phyloP scores from a whole-genome alignment of 371 early-diverging fungal species.

The Blyttiomyces sp. region DNA sequence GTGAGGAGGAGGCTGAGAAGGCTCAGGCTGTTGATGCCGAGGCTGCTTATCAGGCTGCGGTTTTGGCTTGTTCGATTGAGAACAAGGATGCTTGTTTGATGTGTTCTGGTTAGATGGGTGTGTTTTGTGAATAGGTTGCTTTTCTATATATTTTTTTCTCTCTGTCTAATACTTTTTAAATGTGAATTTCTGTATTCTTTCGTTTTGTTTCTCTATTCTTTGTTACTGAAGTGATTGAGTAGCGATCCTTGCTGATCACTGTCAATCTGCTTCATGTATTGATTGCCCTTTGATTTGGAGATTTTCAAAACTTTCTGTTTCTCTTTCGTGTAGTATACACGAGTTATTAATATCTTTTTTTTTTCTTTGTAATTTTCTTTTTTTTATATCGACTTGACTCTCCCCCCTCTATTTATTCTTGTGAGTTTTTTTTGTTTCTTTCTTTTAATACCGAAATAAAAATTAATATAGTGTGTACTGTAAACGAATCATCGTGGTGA shows the following conservation, averaged over 20 bases:
- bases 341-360: not conserved
- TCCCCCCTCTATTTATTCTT: not conserved
- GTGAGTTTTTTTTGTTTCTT: not conserved
- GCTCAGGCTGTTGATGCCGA: constrained; percentile 25
- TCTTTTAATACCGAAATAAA: not conserved
- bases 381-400: not conserved
- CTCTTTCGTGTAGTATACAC: not conserved
- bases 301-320: not conserved
- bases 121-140: not conserved
- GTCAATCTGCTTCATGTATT: not conserved
- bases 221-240: too few species aligned
- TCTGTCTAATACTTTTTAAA: not conserved
- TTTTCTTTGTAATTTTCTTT: not conserved
- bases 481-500: not conserved
- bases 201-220: too few species aligned
- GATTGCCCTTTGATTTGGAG: not conserved
- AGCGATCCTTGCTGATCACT: too few species aligned
- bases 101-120: constrained; percentile 54
- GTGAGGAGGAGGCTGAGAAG: constrained; percentile 5
- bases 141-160: not conserved
- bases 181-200: not conserved
- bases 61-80: constrained; percentile 78
- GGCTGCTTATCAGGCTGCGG: constrained; percentile 51
- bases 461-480: not conserved
- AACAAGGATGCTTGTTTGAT: constrained; percentile 89